Conservation (phyloP, 768 basidiomycete species). For the Macrolepiota dolichaula region DNA sequence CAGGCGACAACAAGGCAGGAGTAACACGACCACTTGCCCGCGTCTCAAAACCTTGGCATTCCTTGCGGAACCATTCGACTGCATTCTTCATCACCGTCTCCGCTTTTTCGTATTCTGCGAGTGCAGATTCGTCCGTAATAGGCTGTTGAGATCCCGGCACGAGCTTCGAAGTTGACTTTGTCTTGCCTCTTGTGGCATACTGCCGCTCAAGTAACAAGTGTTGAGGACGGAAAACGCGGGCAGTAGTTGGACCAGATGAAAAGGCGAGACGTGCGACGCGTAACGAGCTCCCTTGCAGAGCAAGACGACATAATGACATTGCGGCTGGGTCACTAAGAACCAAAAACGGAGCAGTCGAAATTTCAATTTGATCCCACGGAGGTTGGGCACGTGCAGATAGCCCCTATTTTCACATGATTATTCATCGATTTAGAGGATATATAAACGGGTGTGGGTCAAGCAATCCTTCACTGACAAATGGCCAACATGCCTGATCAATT, state of each 20-base stretch:
- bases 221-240: background rate
- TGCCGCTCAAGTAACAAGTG: constrained; percentile 12
- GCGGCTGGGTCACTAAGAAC: background rate
- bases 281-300: background rate
- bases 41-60: constrained; percentile 67
- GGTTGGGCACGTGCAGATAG: background rate
- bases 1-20: constrained; percentile 64
- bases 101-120: constrained; percentile 58
- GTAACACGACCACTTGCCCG: constrained; percentile 77
- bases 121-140: constrained; percentile 50
- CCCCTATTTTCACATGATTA: background rate
- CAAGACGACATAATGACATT: constrained; percentile 8
- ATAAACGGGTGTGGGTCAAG: background rate
- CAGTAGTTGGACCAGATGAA: background rate
- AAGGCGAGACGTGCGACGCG: background rate
- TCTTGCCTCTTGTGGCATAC: constrained; percentile 32
- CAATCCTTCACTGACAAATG: background rate
- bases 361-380: background rate
- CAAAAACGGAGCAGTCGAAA: background rate
- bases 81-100: constrained; percentile 60
- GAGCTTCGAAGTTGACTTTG: constrained; percentile 53
- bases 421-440: background rate
- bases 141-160: constrained; percentile 67
- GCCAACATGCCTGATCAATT: background rate
- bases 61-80: constrained; percentile 76